Conservation (phyloP, 208 protist genomes). For the Wallacemonas sp. region DNA sequence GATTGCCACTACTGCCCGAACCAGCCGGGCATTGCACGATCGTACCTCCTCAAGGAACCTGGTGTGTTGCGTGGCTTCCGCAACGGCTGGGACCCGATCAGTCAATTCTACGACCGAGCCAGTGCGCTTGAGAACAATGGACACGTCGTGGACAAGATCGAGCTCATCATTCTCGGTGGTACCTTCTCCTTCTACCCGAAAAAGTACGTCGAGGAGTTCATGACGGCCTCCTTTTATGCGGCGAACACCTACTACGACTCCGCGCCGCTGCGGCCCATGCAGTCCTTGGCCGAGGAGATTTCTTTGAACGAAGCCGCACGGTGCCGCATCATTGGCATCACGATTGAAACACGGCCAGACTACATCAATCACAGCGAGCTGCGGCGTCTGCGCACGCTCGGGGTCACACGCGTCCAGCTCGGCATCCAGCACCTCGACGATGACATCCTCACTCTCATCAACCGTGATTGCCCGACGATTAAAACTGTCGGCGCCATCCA, state of each 20-base stretch:
- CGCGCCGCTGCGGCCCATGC: conserved; percentile 55
- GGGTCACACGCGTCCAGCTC: conserved; percentile 98
- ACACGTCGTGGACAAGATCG: conserved; percentile 96
- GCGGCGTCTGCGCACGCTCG: conserved; percentile 78
- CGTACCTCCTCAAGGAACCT: conserved; percentile 91
- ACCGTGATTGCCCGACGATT: conserved; percentile 96
- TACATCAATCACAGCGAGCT: conserved; percentile 95
- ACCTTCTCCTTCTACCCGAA: conserved; percentile 98
- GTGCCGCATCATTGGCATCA: conserved; percentile 98
- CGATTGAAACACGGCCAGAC: conserved; percentile 99
- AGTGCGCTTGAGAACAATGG: conserved; percentile 90
- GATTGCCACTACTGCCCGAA: conserved; percentile 95
- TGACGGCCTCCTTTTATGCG: conserved; percentile 88
- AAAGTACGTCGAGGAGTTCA: conserved; percentile 94
- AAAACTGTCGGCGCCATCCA: conserved; percentile 93
- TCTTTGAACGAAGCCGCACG: conserved; percentile 91
- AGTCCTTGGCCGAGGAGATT: conserved; percentile 76
- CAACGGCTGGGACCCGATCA: conserved; percentile 89
- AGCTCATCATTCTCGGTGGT: conserved; percentile 99
- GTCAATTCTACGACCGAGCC: conserved; percentile 92
- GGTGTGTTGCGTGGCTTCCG: conserved; percentile 89
- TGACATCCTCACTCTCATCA: conserved; percentile 94
- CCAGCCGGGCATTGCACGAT: conserved; percentile 88
- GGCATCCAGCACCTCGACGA: conserved; percentile 99
- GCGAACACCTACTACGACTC: conserved; percentile 90